Evolutionary conservation across 345 rosid genomes (phyloP), one percentile per base, ranked within the genome.

Genomic region (Noccaea caerulescens): DNA sequence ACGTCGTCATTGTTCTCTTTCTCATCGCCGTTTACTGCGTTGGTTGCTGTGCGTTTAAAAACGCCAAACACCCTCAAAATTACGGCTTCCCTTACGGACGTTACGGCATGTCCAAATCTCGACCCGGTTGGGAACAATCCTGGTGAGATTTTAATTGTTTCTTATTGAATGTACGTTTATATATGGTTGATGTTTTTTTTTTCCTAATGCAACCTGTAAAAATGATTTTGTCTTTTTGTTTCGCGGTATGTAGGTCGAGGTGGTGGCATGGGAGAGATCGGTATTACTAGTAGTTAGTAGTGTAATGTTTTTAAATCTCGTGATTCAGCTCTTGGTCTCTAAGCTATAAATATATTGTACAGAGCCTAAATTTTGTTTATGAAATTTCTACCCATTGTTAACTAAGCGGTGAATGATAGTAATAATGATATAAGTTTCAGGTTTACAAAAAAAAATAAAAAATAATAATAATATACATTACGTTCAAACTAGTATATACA

Each of bases 21-120:
- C 85, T 95, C 10, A 87, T 95, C 18, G 87, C 81, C 3, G 73
- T 92, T 30, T 94, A 86, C 58, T 81, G 87, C 2, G 72, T 87
- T 52, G 97, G 97, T 1, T 91, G 97, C 13, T 94, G 98, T 66
- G 98, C 99, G 36, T 88, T 82, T 75, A 86, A 71, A 44, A 94
- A 92, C 71, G 81, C 91, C 0, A 85, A 77, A 71, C 76, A 91
- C 49, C 85, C 91, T 46, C 82, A 86, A 67, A 14, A 69, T 10
- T 78, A 87, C 9, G 92, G 81, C 52, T 81, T 84, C 62, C 87
- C 88, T 14, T 80, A 82, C 27, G 93, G 92, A 7, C 79, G 67
- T 5, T 84, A 85, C 72, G 76, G 93, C 80, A 87, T 87, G 93
- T 27, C 72, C 82, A 91, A 94, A 73, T 75, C 82, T 72, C 82